Evolutionary conservation across 2,329 filamentous ascomycete genomes (phyloP), one percentile per base, ranked within the genome.

Genomic region (Endoconidiophora polonica): DNA sequence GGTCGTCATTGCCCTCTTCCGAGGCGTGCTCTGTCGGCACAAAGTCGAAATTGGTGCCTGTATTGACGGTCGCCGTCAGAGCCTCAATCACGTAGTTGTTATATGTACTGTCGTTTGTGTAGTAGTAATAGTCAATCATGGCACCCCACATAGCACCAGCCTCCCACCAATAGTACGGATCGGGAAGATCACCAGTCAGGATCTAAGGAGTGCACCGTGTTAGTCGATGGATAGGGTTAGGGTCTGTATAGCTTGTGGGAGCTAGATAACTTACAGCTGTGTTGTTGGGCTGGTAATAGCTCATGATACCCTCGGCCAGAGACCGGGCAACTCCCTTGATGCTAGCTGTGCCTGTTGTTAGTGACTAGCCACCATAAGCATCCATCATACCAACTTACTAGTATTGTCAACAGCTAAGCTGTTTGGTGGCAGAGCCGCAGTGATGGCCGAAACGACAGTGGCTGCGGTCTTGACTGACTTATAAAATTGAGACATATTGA

Each of bases 1-100:
- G 78, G 59, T 86, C 82, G 56, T 86, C 82, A 56, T 86, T 86
- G 48, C 81, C 81, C 60, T 82, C 74, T 54, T 77, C 72, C n/a
- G 68, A 67, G 10, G 63, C 63, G 55, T 80, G 74, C 50, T 64
- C 62, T 0, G 71, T 68, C 3, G 73, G 67, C 70, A 83, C 77
- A 58, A 72, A 81, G 62, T 84, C 70, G 52, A 70, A 67, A 6
- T 71, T 61, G 0, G 72, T 70, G 1, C 78, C 79, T 4, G 66
- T 71, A 60, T 74, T 78, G 46, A 63, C 62, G 0, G 63, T 78
- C 23, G 69, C 74, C 4, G 76, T 61, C 2, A 85, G 63, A 6
- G 74, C 79, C 54, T 79, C 66, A 33, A 72, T 70, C 46, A 79
- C 67, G 3, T 73, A 66, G 22, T 73, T 64, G 59, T 81, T 77